phyloP scores from a whole-genome alignment of 2,329 filamentous ascomycete genomes.

The Emydomyces testavorans region DNA sequence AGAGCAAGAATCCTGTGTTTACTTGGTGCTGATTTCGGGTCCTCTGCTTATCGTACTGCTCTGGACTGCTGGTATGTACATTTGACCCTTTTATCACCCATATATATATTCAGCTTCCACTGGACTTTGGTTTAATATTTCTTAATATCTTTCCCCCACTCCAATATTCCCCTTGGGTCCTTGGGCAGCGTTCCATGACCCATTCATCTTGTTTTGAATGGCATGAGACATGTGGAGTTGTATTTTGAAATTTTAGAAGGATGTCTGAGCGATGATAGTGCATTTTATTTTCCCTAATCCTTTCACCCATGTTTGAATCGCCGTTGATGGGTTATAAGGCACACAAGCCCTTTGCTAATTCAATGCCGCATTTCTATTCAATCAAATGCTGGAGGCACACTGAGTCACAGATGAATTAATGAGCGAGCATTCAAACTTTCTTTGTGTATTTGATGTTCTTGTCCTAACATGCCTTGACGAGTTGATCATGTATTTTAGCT shows the following conservation, averaged over 20 bases:
- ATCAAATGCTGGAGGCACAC: too few relatives aligned
- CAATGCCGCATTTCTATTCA: too few relatives aligned
- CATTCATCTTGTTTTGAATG: neutral
- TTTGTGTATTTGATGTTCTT: too few relatives aligned
- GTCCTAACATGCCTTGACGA: too few relatives aligned
- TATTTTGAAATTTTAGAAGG: neutral
- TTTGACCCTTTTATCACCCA: neutral
- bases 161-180: neutral
- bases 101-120: neutral
- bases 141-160: neutral
- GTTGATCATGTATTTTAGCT: too few relatives aligned
- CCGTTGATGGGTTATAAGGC: too few relatives aligned
- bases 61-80: neutral
- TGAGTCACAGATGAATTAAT: too few relatives aligned
- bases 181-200: neutral
- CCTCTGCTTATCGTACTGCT: neutral
- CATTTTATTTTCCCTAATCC: neutral
- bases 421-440: too few relatives aligned
- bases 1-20: conserved; percentile 89
- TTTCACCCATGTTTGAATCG: too few relatives aligned
- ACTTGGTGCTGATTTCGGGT: conserved; percentile 65
- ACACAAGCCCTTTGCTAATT: too few relatives aligned
- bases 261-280: neutral
- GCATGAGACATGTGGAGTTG: conserved; percentile 4
- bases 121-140: neutral